Percentiles rank a stretch among this genome's conserved stretches.
Conservation (phyloP, 1,139 yeast species). For the Taiozyma sp. region DNA sequence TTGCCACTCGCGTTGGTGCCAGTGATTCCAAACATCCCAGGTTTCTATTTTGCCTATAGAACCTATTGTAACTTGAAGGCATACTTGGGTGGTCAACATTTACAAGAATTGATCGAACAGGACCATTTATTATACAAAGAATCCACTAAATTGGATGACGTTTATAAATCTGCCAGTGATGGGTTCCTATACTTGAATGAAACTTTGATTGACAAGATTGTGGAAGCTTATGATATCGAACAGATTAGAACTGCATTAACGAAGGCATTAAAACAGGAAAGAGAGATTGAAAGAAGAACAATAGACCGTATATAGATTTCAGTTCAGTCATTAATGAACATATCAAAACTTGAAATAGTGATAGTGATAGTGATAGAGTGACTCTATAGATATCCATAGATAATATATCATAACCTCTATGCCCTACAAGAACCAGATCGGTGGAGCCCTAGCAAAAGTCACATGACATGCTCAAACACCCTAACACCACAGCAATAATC, state of each 20-base stretch:
- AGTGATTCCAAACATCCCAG: conserved; percentile 92
- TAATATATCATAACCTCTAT: background rate
- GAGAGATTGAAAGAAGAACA: conserved; percentile 19
- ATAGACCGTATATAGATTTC: background rate
- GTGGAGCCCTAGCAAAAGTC: conserved; percentile 1
- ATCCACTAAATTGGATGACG: conserved; percentile 16
- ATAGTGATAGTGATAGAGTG: too few species aligned
- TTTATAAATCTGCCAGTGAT: conserved; percentile 17
- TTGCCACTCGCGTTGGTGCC: conserved; percentile 82
- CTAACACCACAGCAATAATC: conserved; percentile 1
- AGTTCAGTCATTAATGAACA: too few species aligned
- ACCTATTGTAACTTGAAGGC: conserved; percentile 85
- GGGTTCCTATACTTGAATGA: conserved; percentile 26
- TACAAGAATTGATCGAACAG: conserved; percentile 37
- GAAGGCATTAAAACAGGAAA: conserved; percentile 48
- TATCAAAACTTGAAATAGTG: too few species aligned
- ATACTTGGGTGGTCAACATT: conserved; percentile 66
- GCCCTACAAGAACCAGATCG: background rate
- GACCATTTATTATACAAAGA: conserved; percentile 19
- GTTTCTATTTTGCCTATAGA: conserved; percentile 79
- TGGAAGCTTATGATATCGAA: conserved; percentile 29
- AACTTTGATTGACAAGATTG: conserved; percentile 28
- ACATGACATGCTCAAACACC: conserved; percentile 2
- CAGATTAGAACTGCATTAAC: conserved; percentile 37
- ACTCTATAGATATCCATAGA: too few species aligned